phyloP scores from a whole-genome alignment of 2,329 filamentous ascomycete species.

The Aureobasidium mangrovei region DNA sequence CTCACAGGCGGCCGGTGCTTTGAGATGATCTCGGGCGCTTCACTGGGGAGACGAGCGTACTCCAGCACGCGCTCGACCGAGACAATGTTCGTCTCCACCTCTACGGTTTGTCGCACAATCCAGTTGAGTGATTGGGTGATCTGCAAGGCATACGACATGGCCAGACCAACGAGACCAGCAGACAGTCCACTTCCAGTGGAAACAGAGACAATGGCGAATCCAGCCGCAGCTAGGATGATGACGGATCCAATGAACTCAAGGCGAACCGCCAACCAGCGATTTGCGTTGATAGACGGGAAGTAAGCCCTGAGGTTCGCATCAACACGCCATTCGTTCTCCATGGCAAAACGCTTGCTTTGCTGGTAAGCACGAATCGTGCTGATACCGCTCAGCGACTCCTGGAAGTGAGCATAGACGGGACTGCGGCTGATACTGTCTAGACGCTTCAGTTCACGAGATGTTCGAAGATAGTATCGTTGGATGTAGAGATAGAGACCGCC shows the following conservation, averaged over 20 bases:
- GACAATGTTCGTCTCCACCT: conserved; percentile 99
- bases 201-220: conserved; percentile 74
- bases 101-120: conserved; percentile 97
- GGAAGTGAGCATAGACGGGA: conserved; percentile 96
- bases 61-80: conserved; percentile 96
- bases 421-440: conserved; percentile 91
- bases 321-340: conserved; percentile 95
- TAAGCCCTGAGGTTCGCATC: conserved; percentile 91
- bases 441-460: conserved; percentile 91
- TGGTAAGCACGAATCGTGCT: conserved; percentile 92
- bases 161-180: conserved; percentile 74
- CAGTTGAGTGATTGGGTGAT: conserved; percentile 97
- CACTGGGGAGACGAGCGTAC: conserved; percentile 82
- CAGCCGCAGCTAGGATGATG: conserved; percentile 81
- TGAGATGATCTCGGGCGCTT: conserved; percentile 88
- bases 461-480: conserved; percentile 92
- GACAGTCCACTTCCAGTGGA: conserved; percentile 55
- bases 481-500: conserved; percentile 79
- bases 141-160: conserved; percentile 95
- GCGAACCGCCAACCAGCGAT: conserved; percentile 84
- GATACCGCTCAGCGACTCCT: conserved; percentile 89
- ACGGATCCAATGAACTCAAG: conserved; percentile 92
- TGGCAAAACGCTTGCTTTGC: conserved; percentile 76
- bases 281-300: conserved; percentile 88
- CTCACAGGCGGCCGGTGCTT: conserved; percentile 77